Percentiles rank a stretch among this genome's conserved stretches.
These are phyloP conservation scores for Apophysomyces trapeziformis DNA, from an alignment of 371 early-diverging fungal genomes.

Conservation along the genomic window DNA sequence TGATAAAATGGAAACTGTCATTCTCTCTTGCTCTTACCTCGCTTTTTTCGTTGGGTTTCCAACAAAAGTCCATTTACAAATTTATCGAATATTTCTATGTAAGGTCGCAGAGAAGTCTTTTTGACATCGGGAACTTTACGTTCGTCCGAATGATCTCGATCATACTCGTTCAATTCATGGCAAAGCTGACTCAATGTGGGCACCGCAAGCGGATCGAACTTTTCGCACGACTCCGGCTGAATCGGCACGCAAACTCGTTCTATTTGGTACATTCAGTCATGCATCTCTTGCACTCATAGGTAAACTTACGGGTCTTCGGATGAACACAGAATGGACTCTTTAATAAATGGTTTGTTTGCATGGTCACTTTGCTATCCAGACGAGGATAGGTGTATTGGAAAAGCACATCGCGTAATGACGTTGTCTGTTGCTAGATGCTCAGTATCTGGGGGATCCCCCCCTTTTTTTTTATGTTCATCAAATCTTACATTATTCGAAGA, in stretches of 20 bases:
- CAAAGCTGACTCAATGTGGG: constrained; percentile 75
- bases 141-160: constrained; percentile 25
- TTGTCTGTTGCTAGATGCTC: neutral
- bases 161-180: constrained; percentile 59
- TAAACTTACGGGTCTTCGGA: constrained; percentile 84
- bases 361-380: constrained; percentile 95
- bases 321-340: constrained; percentile 99
- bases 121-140: constrained; percentile 54
- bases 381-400: constrained; percentile 93
- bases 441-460: neutral
- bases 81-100: constrained; percentile 69
- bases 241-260: constrained; percentile 94
- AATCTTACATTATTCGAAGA: constrained; percentile 17
- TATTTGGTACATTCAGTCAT: constrained; percentile 22
- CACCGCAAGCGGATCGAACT: constrained; percentile 81
- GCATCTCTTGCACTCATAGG: neutral
- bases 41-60: constrained; percentile 42
- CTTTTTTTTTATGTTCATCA: constrained; percentile 8
- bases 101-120: constrained; percentile 64
- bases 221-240: constrained; percentile 69
- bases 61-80: constrained; percentile 62
- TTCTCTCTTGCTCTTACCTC: constrained; percentile 33
- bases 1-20: neutral
- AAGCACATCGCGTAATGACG: constrained; percentile 66
- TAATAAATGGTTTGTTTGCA: constrained; percentile 93